Conservation (phyloP, 2,329 filamentous ascomycete species). For the Ramularia collo-cygni region DNA sequence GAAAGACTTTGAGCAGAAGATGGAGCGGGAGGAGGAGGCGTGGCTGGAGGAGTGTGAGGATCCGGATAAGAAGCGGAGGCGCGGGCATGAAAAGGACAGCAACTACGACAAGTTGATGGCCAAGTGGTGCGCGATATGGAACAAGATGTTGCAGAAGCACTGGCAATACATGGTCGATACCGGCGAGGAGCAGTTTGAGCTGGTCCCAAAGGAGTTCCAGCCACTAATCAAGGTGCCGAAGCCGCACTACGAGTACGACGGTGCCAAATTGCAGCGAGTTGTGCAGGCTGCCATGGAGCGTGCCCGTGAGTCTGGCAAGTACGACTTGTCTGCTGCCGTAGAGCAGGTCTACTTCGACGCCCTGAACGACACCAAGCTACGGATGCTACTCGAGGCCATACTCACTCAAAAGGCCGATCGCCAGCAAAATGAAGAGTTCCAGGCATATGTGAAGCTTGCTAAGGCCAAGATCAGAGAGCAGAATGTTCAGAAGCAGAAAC, state of each 20-base stretch:
- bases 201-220: conserved; percentile 7
- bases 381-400: conserved; percentile 35
- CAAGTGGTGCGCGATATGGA: conserved; percentile 13
- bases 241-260: conserved; percentile 10
- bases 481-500: conserved; percentile 10
- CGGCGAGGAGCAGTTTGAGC: conserved; percentile 3
- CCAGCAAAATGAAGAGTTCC: conserved; percentile 35
- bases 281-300: conserved; percentile 36
- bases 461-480: conserved; percentile 30
- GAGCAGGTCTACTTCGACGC: conserved; percentile 35
- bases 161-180: conserved; percentile 15
- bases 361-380: conserved; percentile 30
- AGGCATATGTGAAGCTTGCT: conserved; percentile 32
- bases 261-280: conserved; percentile 16
- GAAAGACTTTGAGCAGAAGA: conserved; percentile 10
- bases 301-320: conserved; percentile 30
- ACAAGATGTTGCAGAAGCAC: conserved; percentile 12
- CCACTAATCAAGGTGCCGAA: conserved; percentile 1
- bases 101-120: conserved; percentile 16
- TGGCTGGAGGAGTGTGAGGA: conserved; percentile 14
- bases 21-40: conserved; percentile 11
- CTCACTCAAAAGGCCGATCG: conserved; percentile 33
- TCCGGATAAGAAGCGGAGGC: conserved; percentile 7
- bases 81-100: conserved; percentile 14
- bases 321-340: conserved; percentile 31